A percentile compares a stretch with the other conserved stretches of the same genome.
These are phyloP conservation scores for Suhomyces yuchorum DNA, from an alignment of 1,139 yeast genomes.

Conservation along the genomic window DNA sequence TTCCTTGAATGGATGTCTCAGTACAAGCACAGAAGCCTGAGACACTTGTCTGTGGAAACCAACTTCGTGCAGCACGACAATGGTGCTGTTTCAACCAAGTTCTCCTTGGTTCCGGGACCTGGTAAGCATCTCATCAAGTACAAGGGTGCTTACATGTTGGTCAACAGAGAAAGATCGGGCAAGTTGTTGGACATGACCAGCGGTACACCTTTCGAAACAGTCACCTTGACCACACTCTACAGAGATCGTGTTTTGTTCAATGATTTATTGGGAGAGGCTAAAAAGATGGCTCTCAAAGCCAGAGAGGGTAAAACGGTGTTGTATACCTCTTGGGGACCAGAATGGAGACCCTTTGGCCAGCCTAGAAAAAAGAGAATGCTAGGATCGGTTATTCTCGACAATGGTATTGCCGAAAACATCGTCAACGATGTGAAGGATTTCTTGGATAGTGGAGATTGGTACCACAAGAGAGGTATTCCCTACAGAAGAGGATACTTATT, in stretches of 20 bases:
- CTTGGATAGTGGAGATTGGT: slow-evolving; percentile 82
- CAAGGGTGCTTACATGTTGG: slow-evolving; percentile 85
- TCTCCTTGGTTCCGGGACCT: slow-evolving; percentile 96
- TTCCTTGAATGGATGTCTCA: slow-evolving; percentile 96
- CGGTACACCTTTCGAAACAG: slow-evolving; percentile 96
- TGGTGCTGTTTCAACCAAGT: slow-evolving; percentile 85
- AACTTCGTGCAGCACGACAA: slow-evolving; percentile 86
- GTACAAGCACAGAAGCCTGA: slow-evolving; percentile 67
- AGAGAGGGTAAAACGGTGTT: slow-evolving; percentile 94
- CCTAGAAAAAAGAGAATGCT: slow-evolving; percentile 85
- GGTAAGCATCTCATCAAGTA: slow-evolving; percentile 89
- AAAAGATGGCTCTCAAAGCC: slow-evolving; percentile 73
- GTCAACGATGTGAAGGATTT: slow-evolving; percentile 79
- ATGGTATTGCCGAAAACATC: slow-evolving; percentile 67
- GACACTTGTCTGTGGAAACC: slow-evolving; percentile 91
- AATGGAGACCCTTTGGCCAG: slow-evolving; percentile 98
- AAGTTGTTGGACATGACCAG: slow-evolving; percentile 84
- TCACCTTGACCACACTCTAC: slow-evolving; percentile 85
- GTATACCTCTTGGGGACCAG: slow-evolving; percentile 96
- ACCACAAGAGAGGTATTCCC: slow-evolving; percentile 93
- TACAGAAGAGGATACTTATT: slow-evolving; percentile 91
- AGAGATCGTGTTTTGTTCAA: slow-evolving; percentile 73
- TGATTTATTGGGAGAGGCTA: slow-evolving; percentile 82
- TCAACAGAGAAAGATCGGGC: slow-evolving; percentile 88
- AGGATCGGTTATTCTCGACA: slow-evolving; percentile 83